Evolutionary conservation across 345 rosid species (phyloP), one percentile per base, ranked within the genome.

Genomic region (Cochlearia excelsa): DNA sequence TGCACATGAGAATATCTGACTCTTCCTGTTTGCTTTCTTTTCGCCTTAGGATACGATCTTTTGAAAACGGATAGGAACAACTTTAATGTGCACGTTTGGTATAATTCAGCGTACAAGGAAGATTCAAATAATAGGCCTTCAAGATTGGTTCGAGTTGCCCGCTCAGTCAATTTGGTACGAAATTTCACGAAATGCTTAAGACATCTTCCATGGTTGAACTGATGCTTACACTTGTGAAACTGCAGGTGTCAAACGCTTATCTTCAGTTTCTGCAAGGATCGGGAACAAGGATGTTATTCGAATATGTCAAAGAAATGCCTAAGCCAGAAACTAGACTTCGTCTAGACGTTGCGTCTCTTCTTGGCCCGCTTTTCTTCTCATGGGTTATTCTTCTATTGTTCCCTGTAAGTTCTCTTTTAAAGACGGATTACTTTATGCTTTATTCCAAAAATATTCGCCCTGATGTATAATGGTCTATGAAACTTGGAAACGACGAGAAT

Each of bases 261-360:
- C 83, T 93, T 68, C 83, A 74, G 60, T 74, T 76, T 68, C 57
- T 89, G 72, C 63, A 26, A 70, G 92, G 96, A 26, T 55, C 83
- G 26, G 79, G 76, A 30, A 64, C 84, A 35, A 76, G 59, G 58
- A 82, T 93, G 72, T 66, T 74, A 11, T 76, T 87, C 29, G 92
- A 87, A 56, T 87, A 74, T 71, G 75, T 82, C 72, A 87, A 87
- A 74, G 96, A 87, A 80, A 78, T 85, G 90, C 97, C 99, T 38
- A 80, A 87, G 70, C 46, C 65, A 56, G 76, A 46, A 70, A 76
- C 74, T 26, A 43, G 71, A 38, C 27, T 77, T 29, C 79, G 75
- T 59, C 53, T 87, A 44, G 99, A 93, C 65, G 59, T 87, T 0
- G 72, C 97, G 38, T 89, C 96, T 70, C 61, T 85, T 41, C 76